Evolutionary conservation across 352 stramenopile species (phyloP).

Genomic region (Pythium phragmiticola): DNA sequence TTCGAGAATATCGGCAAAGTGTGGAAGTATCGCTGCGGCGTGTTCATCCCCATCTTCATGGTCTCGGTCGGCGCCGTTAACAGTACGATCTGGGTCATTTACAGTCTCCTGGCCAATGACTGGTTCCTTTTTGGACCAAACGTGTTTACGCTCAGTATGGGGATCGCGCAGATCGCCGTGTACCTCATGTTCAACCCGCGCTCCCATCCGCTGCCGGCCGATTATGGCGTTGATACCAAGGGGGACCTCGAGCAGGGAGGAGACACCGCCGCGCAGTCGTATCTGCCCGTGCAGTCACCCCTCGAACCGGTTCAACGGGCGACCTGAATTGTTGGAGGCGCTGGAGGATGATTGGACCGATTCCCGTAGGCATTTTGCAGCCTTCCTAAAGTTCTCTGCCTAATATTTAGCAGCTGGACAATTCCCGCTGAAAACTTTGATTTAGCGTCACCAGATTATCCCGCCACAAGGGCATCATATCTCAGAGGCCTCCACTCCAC

Average conservation of each 20-base stretch:
- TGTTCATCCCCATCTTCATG: constrained; percentile 60
- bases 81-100: constrained; percentile 50
- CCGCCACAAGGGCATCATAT: too few species aligned
- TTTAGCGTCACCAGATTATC: too few species aligned
- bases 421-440: too few species aligned
- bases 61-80: constrained; percentile 44
- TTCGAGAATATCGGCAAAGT: constrained; percentile 60
- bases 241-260: not conserved
- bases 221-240: not conserved
- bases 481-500: too few species aligned
- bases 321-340: too few species aligned
- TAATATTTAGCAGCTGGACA: too few species aligned
- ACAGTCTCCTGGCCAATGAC: constrained; percentile 39
- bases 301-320: not conserved
- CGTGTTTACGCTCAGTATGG: constrained; percentile 30
- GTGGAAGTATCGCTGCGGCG: constrained; percentile 40
- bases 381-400: too few species aligned
- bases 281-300: constrained; percentile 1
- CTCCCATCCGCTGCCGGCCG: constrained; percentile 28
- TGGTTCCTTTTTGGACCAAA: constrained; percentile 64
- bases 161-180: constrained; percentile 36
- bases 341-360: too few species aligned
- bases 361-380: too few species aligned
- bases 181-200: constrained; percentile 49
- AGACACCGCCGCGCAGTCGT: not conserved